phyloP scores from a whole-genome alignment of 495 filamentous ascomycete species.

The Penicillium turbatum region DNA sequence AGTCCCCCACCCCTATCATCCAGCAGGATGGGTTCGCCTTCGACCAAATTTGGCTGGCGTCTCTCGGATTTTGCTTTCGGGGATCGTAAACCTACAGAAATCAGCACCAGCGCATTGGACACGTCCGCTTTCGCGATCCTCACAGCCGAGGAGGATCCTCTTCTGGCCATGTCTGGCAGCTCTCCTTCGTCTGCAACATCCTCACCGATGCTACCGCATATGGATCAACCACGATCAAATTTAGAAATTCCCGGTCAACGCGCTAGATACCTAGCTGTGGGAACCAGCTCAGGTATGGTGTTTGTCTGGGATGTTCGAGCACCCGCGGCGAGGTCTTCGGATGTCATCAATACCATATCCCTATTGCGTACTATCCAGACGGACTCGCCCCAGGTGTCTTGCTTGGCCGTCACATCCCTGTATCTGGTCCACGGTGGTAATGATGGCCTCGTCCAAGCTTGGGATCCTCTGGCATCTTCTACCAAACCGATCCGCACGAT shows the following conservation, averaged over 20 bases:
- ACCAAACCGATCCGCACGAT: slow-evolving; percentile 78
- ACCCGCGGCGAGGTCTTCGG: slow-evolving; percentile 46
- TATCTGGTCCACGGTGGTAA: slow-evolving; percentile 91
- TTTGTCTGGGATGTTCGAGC: slow-evolving; percentile 82
- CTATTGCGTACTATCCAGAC: slow-evolving; percentile 83
- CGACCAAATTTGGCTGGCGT: slow-evolving; percentile 51
- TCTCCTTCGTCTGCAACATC: slow-evolving; percentile 56
- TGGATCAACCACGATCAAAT: slow-evolving; percentile 35
- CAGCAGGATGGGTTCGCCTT: background rate
- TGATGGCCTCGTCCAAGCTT: slow-evolving; percentile 92
- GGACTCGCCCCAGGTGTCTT: slow-evolving; percentile 83
- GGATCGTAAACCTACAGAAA: slow-evolving; percentile 46
- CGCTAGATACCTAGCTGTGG: slow-evolving; percentile 74
- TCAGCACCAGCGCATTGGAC: slow-evolving; percentile 75
- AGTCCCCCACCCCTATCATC: slow-evolving; percentile 33
- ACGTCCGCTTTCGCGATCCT: slow-evolving; percentile 65
- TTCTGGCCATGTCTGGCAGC: slow-evolving; percentile 51
- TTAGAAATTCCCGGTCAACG: slow-evolving; percentile 74
- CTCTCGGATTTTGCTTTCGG: slow-evolving; percentile 55
- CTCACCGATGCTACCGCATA: slow-evolving; percentile 52
- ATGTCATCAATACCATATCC: slow-evolving; percentile 49
- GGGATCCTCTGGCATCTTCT: slow-evolving; percentile 88
- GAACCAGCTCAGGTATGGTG: slow-evolving; percentile 73
- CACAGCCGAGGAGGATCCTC: slow-evolving; percentile 71
- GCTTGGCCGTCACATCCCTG: slow-evolving; percentile 78